Evolutionary conservation across 2,329 filamentous ascomycete genomes (phyloP), one percentile per base, ranked within the genome.

Genomic region (Ophiostoma australiae): DNA sequence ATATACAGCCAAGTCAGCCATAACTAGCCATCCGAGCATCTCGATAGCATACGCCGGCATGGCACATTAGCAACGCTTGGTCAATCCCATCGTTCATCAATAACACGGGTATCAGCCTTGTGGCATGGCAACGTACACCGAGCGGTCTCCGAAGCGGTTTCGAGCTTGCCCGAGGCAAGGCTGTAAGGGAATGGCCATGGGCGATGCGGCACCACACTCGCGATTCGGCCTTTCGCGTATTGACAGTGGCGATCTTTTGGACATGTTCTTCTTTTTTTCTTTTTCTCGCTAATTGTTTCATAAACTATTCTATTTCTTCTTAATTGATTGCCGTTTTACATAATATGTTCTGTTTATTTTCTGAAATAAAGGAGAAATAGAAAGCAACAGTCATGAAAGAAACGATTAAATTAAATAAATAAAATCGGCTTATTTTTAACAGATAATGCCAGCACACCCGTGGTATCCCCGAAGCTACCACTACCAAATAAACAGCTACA

Each of bases 221-320:
- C 58, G 23, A 7, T 63, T 63, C 58, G 58, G 58, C 35, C 17
- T 63, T 69, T 41, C 55, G n/a, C 63, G 27, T 52, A 70, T 11
- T 27, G 52, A 58, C n/a, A 17, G 23, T 15, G n/a, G 20, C 17
- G 52, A 58, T 52, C 20, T 4, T 4, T 27, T 55, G 48, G 27
- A 3, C 27, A 31, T 23, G 11, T 55, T 10, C 11, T 23, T 8
- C 15, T 23, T 8, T 55, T 10, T 23, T n/a, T 58, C 27, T 23
- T 8, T 15, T 27, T 23, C n/a, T 41, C 15, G 13, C 15, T 41
- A 13, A n/a, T 31, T 58, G 10, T 27, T 55, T 27, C 23, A 55
- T 55, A 2, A 55, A 27, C 27, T 23, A 41, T 41, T 41, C 10
- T 41, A 13, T 41, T 41, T 41, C 39, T 41, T 8, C 0, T 41